Evolutionary conservation across 1,139 yeast species (phyloP).

Genomic region (Yamadazyma siamensis): DNA sequence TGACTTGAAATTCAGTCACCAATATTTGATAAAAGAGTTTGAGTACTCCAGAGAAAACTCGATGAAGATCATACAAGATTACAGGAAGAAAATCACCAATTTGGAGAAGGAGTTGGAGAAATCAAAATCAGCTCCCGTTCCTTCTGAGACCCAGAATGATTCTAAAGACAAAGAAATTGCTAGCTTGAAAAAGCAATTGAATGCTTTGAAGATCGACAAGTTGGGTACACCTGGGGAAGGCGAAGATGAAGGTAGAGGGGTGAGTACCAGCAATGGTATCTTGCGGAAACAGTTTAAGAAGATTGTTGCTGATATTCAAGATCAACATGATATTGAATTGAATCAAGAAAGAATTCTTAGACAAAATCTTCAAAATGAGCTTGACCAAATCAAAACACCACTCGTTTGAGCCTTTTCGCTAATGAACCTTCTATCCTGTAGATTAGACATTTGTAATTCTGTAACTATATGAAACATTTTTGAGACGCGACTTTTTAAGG

Average conservation of each 20-base stretch:
- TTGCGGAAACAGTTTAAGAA: conserved; percentile 70
- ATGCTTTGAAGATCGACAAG: conserved; percentile 46
- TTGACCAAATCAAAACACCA: conserved; percentile 1
- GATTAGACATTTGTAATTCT: conserved; percentile 1
- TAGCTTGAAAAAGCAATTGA: conserved; percentile 46
- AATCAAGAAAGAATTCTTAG: conserved; percentile 45
- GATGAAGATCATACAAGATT: conserved; percentile 44
- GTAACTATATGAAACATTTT: background rate
- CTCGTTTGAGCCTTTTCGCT: too few relatives aligned
- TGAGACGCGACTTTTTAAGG: background rate
- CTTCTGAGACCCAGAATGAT: background rate
- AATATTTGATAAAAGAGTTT: conserved; percentile 57
- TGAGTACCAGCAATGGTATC: conserved; percentile 38
- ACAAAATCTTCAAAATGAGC: conserved; percentile 8
- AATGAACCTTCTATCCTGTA: conserved; percentile 3
- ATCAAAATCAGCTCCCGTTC: conserved; percentile 12
- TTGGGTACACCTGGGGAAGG: conserved; percentile 31
- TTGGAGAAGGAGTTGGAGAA: conserved; percentile 45
- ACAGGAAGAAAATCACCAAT: conserved; percentile 40
- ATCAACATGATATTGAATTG: conserved; percentile 57
- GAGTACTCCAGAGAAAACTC: conserved; percentile 55
- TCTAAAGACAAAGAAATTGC: conserved; percentile 43
- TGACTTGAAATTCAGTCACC: conserved; percentile 63
- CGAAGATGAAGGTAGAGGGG: conserved; percentile 20
- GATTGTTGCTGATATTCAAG: conserved; percentile 61